Conservation (phyloP, 768 basidiomycete genomes). For the Cubamyces sp. region DNA sequence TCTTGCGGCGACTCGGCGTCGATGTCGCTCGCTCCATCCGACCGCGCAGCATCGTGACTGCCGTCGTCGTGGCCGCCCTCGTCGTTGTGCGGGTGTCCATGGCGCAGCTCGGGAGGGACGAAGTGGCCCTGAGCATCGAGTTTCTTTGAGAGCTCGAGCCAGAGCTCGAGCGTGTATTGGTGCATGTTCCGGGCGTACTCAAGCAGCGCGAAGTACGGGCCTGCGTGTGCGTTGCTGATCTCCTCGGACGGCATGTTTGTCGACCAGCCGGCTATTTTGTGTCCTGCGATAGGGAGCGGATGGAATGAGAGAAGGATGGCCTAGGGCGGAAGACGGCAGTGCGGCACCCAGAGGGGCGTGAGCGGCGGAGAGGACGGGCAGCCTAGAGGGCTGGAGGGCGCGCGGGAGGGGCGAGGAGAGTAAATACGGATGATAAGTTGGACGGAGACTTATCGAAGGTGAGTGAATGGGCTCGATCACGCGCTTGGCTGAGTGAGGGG, state of each 20-base stretch:
- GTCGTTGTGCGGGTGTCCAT: not conserved
- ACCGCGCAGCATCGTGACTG: not conserved
- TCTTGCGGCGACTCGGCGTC: conserved; percentile 20
- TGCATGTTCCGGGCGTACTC: conserved; percentile 29
- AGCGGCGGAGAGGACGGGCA: not conserved
- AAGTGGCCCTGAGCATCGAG: not conserved
- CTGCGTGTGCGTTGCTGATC: not conserved
- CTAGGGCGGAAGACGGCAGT: not conserved
- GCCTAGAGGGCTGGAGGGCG: not conserved
- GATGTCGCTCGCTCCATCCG: not conserved
- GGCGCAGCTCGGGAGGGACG: not conserved
- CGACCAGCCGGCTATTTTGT: too few relatives aligned
- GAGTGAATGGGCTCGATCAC: too few relatives aligned
- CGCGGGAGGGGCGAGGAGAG: not conserved
- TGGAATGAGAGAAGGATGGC: too few relatives aligned
- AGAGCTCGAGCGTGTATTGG: conserved; percentile 29
- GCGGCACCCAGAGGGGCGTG: not conserved
- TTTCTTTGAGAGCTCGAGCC: conserved; percentile 21
- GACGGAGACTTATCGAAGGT: not conserved
- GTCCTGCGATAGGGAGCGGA: too few relatives aligned
- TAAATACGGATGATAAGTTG: not conserved
- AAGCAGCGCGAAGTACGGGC: conserved; percentile 22
- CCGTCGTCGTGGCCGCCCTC: not conserved
- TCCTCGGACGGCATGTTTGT: conserved; percentile 12
- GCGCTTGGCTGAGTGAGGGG: not conserved